Base-by-base conservation (phyloP, 495 filamentous ascomycete species). In the Penicillium malachiteum region DNA sequence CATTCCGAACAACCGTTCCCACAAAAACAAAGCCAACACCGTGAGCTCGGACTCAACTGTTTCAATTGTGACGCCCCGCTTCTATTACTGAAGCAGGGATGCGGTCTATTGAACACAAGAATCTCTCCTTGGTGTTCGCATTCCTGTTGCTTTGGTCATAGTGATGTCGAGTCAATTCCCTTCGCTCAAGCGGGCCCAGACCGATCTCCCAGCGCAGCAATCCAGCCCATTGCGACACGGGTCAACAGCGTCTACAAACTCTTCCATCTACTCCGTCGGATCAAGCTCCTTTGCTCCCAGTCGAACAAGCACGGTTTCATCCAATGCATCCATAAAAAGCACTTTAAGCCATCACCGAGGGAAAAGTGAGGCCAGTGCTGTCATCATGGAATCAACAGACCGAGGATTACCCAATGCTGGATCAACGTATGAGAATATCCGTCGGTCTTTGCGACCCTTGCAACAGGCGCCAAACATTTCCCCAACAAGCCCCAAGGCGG, bases 171-270 rank as follows among this genome's bases (percentile, higher is more conserved):
- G 53, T 60, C 63, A 74, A 48, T 57, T 69, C 55, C 63, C 72
- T 46, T 65, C 73, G 32, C 68, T 89, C 60, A 83, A 81, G 62
- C 84, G 85, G 72, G 76, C 84, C 56, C 81, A 87, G 62, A 86
- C 84, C 68, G 87, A 89, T 65, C 77, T 88, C 58, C 63, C 77
- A 7, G 64, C 75, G 37, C 70, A 81, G 48, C 71, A 73, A 62
- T 84, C 77, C 64, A 87, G 81, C 63, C 86, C 84, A 10, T 67
- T 82, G 54, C 81, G 91, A 53, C 86, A 93, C 65, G 80, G 83
- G 26, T 96, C 91, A 6, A 92, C 80, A 49, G 85, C 88, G 18
- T 94, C 91, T 11, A 89, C 87, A 5, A 82, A 76, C 53, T 96
- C 91, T 14, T 92, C 90, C 0, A 80, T 84, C 17, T 92, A 91